Base-by-base conservation (phyloP, 2,329 filamentous ascomycete genomes). In the Fusarium papillatum region DNA sequence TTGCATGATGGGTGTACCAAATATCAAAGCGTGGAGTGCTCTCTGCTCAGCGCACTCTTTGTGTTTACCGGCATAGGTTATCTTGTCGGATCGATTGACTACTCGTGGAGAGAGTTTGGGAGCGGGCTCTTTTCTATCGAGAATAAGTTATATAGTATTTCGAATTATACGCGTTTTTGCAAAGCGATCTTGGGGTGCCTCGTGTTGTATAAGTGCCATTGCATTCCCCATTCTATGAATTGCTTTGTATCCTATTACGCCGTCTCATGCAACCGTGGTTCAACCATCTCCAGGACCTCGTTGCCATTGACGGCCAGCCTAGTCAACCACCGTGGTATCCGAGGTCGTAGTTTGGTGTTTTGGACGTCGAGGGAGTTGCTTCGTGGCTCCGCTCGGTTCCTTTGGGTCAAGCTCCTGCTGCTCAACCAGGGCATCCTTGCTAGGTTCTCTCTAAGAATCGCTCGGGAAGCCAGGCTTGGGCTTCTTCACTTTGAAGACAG, bases 401-500 rank as follows among this genome's bases (percentile, higher is more conserved):
- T 72, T 73, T 55, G 69, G 71, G 14, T 62, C 63, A 9, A 68
- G 43, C 55, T 69, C 76, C 38, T 50, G 72, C 14, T 75, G 71
- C n/a, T 66, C 39, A n/a, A 67, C 39, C 11, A 73, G 64, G 13
- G 78, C 69, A 26, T 76, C 72, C n/a, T 67, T 72, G 65, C 79
- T 80, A 6, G 78, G 76, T 48, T 83, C 82, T 36, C 79, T 70
- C 64, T 82, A 82, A 53, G 79, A 64, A n/a, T 68, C 74, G 75
- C 59, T 78, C 68, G 1, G 76, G 76, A 55, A 55, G 5, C 82
- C 82, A 1, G 81, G 79, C 72, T 83, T 84, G 73, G 81, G 80
- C 73, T 83, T 85, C 74, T 82, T 80, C 60, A 88, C 86, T 7
- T 86, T 86, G 69, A 86, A 87, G 19, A 89, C 84, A 13, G 87